These are phyloP conservation scores for Schizonepeta tenuifolia DNA, from an alignment of 257 asterid species.

Conservation along the genomic window DNA sequence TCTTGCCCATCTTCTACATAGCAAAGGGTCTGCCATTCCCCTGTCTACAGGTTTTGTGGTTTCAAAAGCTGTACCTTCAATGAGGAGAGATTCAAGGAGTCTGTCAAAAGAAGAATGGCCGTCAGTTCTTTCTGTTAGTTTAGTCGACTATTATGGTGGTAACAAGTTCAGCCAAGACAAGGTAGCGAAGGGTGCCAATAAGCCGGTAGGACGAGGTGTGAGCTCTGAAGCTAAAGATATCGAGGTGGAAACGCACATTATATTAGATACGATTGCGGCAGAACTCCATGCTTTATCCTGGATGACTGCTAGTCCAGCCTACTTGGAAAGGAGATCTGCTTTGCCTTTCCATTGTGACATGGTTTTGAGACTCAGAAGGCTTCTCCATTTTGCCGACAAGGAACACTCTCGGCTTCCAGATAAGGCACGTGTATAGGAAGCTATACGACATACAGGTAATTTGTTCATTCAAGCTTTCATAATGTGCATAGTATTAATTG, in stretches of 20 bases:
- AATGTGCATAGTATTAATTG: constrained; percentile 34
- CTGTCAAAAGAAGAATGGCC: constrained; percentile 95
- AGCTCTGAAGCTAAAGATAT: constrained; percentile 64
- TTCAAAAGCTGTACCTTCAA: constrained; percentile 91
- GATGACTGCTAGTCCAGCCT: constrained; percentile 95
- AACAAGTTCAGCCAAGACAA: constrained; percentile 61
- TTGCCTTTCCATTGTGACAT: constrained; percentile 95
- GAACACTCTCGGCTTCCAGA: constrained; percentile 78
- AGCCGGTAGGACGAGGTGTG: constrained; percentile 59
- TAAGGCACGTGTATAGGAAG: constrained; percentile 46
- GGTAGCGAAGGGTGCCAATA: constrained; percentile 52
- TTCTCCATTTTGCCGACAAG: constrained; percentile 92
- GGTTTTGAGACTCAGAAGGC: constrained; percentile 91
- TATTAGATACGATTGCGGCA: constrained; percentile 81
- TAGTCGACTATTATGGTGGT: constrained; percentile 92
- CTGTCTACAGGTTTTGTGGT: constrained; percentile 85
- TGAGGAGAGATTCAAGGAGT: constrained; percentile 71
- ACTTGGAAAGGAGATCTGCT: constrained; percentile 85
- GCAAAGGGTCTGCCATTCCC: constrained; percentile 96
- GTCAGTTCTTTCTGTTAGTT: constrained; percentile 77
- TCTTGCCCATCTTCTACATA: constrained; percentile 93
- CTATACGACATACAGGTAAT: constrained; percentile 22
- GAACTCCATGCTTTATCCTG: constrained; percentile 98
- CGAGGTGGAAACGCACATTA: constrained; percentile 66
- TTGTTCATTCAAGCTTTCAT: background rate